Conservation (phyloP, 768 basidiomycete species). For the Baorangia bicolor region DNA sequence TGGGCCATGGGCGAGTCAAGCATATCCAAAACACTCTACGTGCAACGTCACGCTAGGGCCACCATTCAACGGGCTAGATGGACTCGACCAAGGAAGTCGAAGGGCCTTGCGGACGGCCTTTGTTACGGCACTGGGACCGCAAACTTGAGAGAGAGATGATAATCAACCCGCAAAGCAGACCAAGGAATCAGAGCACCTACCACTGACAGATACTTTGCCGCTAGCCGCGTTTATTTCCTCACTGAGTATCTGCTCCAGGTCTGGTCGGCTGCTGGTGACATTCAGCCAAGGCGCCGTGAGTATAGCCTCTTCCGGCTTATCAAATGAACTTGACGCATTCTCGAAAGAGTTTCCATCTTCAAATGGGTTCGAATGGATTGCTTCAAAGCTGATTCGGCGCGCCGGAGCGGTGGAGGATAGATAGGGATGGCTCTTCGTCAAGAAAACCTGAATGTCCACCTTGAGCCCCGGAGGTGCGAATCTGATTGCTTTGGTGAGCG, state of each 20-base stretch:
- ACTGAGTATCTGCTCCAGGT: slow-evolving; percentile 35
- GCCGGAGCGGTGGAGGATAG: not conserved
- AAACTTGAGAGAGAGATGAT: slow-evolving; percentile 12
- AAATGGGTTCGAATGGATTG: not conserved
- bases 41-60: slow-evolving; percentile 35
- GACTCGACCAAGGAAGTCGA: slow-evolving; percentile 30
- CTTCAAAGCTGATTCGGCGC: slow-evolving; percentile 2
- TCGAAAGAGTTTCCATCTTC: not conserved
- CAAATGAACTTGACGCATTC: not conserved
- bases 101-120: slow-evolving; percentile 38
- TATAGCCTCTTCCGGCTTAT: not conserved
- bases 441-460: slow-evolving; percentile 18
- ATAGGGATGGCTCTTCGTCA: slow-evolving; percentile 1
- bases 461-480: slow-evolving; percentile 15
- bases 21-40: slow-evolving; percentile 37
- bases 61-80: slow-evolving; percentile 27
- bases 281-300: slow-evolving; percentile 17
- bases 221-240: slow-evolving; percentile 34
- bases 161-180: not conserved
- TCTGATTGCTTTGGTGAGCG: slow-evolving; percentile 13
- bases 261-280: slow-evolving; percentile 39
- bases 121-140: slow-evolving; percentile 41
- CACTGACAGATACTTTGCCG: slow-evolving; percentile 43
- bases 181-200: slow-evolving; percentile 27
- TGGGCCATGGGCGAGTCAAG: slow-evolving; percentile 2